Evolutionary conservation across 441 rosid genomes (phyloP).

Genomic region (Arabidopsis lyrata): DNA sequence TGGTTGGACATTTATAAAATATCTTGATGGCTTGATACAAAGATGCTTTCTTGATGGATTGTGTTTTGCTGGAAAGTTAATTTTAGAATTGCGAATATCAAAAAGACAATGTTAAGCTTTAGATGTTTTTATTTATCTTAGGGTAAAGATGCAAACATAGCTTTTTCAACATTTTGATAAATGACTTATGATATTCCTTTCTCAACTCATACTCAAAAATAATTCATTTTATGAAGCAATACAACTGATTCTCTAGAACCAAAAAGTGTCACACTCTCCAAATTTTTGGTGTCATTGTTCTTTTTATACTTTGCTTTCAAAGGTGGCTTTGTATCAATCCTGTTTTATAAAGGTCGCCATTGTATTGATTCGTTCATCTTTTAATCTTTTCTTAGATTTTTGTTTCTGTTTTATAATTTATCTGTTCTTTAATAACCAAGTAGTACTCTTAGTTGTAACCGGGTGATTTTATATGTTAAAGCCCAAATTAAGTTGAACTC

Average conservation of each 20-base stretch:
- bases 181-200: constrained; percentile 34
- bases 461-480: not conserved
- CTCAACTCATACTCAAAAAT: constrained; percentile 39
- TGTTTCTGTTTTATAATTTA: no score
- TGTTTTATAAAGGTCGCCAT: not conserved
- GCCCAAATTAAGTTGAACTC: not conserved
- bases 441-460: not conserved
- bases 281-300: constrained; percentile 26
- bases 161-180: not conserved
- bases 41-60: constrained; percentile 41
- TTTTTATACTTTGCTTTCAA: constrained; percentile 41
- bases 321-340: constrained; percentile 41
- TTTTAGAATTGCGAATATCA: not conserved
- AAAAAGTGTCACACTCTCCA: constrained; percentile 18
- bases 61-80: constrained; percentile 35
- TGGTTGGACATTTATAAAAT: constrained; percentile 23
- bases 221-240: not conserved
- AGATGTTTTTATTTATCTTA: not conserved
- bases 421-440: not conserved
- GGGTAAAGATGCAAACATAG: constrained; percentile 12
- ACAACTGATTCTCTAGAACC: not conserved
- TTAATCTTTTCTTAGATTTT: not conserved
- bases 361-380: constrained; percentile 8
- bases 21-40: constrained; percentile 11
- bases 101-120: constrained; percentile 11